Conservation (phyloP, 164 flowering plant genomes). For the Litsea cubeba region DNA sequence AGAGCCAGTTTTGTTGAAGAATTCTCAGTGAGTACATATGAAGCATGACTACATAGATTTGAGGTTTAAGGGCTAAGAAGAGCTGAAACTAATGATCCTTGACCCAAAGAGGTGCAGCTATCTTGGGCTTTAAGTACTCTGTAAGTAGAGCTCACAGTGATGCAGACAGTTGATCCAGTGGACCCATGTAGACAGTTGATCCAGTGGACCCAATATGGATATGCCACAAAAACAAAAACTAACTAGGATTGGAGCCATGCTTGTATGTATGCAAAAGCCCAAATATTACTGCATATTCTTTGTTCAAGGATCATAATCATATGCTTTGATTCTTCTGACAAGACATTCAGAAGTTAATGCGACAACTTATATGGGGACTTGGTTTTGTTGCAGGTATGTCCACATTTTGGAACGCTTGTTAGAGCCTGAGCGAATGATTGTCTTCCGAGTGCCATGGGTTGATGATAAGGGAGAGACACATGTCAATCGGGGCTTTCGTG, state of each 20-base stretch:
- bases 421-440: slow-evolving; percentile 88
- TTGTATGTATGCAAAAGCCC: not conserved
- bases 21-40: slow-evolving; percentile 68
- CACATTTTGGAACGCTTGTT: slow-evolving; percentile 88
- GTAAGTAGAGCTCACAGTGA: not conserved
- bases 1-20: slow-evolving; percentile 91
- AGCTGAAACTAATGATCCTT: not conserved
- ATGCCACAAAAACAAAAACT: not conserved
- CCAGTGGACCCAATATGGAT: not conserved
- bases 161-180: not conserved
- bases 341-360: too few relatives aligned
- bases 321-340: not conserved
- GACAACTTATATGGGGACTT: not conserved
- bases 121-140: not conserved
- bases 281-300: not conserved
- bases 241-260: not conserved
- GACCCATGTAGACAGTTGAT: not conserved
- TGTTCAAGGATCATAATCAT: not conserved
- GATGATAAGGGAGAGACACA: slow-evolving; percentile 97
- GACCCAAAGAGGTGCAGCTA: not conserved
- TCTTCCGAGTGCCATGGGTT: slow-evolving; percentile 97
- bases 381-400: slow-evolving; percentile 62
- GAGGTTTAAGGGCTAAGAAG: too few relatives aligned
- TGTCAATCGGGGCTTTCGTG: slow-evolving; percentile 89
- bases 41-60: not conserved